Conservation (phyloP, 2,329 filamentous ascomycete species). For the Pseudopithomyces maydicus region DNA sequence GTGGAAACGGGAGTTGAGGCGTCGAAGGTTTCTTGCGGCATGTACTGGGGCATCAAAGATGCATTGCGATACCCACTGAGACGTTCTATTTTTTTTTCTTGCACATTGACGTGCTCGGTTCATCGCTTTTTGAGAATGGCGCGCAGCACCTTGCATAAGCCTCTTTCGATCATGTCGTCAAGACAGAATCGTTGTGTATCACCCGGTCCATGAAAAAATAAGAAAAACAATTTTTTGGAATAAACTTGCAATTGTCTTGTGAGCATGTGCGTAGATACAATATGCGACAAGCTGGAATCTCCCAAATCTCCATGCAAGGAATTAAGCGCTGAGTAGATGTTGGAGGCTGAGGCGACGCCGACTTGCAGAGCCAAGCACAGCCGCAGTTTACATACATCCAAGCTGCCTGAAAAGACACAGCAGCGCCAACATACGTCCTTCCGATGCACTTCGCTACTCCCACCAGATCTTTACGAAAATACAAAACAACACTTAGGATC, state of each 20-base stretch:
- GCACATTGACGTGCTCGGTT: not conserved
- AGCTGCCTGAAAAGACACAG: slow-evolving; percentile 15
- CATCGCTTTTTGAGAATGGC: not conserved
- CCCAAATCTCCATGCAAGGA: not conserved
- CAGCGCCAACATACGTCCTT: slow-evolving; percentile 11
- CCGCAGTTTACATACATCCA: slow-evolving; percentile 27
- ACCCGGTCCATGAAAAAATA: not conserved
- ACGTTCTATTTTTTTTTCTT: not conserved
- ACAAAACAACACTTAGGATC: slow-evolving; percentile 37
- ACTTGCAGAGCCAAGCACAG: slow-evolving; percentile 26
- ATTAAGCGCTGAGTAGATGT: slow-evolving; percentile 9
- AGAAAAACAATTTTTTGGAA: not conserved
- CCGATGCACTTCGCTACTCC: slow-evolving; percentile 33
- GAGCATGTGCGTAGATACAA: not conserved
- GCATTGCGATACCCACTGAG: slow-evolving; percentile 1
- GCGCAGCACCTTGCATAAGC: not conserved
- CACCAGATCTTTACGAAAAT: slow-evolving; percentile 33
- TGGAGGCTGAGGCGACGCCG: slow-evolving; percentile 37
- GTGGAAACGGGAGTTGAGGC: not conserved
- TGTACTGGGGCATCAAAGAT: not conserved
- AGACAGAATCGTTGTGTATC: not conserved
- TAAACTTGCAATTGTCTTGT: no score
- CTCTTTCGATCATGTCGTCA: not conserved
- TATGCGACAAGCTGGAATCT: not conserved
- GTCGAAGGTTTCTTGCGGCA: not conserved